Percentiles rank a stretch among this genome's conserved stretches.
These are phyloP conservation scores for Sugiyamaella pinicola DNA, from an alignment of 1,139 yeast species.

Conservation along the genomic window DNA sequence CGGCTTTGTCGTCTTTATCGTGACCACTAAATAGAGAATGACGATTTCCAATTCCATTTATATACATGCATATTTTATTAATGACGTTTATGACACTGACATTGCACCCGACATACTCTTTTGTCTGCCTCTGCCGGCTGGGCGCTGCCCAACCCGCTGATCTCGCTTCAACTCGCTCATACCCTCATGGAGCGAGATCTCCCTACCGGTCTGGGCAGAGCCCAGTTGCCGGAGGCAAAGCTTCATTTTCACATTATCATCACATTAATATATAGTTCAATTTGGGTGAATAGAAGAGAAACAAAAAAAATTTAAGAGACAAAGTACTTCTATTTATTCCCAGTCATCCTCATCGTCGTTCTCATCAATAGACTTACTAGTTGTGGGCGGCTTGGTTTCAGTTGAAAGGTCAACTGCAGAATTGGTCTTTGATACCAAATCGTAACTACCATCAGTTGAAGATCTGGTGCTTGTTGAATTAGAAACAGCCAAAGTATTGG, in stretches of 20 bases:
- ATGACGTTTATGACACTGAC: constrained; percentile 13
- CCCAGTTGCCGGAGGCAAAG: not conserved
- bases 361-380: constrained; percentile 22
- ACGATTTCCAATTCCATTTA: not conserved
- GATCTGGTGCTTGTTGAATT: constrained; percentile 36
- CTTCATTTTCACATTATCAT: constrained; percentile 5
- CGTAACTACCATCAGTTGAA: constrained; percentile 48
- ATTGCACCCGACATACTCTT: too few species aligned
- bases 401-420: constrained; percentile 41
- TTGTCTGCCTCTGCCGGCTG: too few species aligned
- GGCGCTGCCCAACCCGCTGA: too few species aligned
- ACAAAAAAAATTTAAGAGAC: not conserved
- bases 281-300: not conserved
- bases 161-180: too few species aligned
- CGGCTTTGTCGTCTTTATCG: constrained; percentile 10
- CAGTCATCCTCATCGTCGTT: constrained; percentile 59
- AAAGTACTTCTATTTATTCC: constrained; percentile 45
- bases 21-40: not conserved
- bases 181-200: too few species aligned
- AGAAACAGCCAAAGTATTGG: constrained; percentile 11
- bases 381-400: constrained; percentile 18
- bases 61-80: constrained; percentile 8
- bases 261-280: constrained; percentile 1
- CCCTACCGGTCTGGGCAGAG: not conserved
- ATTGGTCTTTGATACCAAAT: constrained; percentile 44